Evolutionary conservation across 2,329 filamentous ascomycete species (phyloP).

Genomic region (Verticillium klebahnii): DNA sequence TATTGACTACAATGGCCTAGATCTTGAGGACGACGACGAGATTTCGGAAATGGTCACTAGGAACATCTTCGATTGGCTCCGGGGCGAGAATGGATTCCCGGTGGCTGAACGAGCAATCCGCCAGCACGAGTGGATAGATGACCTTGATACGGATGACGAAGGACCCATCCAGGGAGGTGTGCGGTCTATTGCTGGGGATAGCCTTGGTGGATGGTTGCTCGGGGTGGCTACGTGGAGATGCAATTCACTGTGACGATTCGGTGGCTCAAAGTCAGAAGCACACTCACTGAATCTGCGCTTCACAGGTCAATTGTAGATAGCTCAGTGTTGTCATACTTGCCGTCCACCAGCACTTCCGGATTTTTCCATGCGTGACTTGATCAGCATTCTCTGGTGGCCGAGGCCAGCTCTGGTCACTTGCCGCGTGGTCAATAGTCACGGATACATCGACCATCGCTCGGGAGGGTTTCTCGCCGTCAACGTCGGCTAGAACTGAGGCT

Average conservation of each 20-base stretch:
- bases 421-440: too few relatives aligned
- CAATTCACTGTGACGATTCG: background rate
- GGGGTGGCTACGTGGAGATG: background rate
- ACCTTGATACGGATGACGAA: slow-evolving; percentile 19
- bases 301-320: too few relatives aligned
- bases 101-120: slow-evolving; percentile 21
- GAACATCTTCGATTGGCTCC: slow-evolving; percentile 24
- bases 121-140: slow-evolving; percentile 24
- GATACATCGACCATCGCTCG: too few relatives aligned
- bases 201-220: background rate
- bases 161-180: slow-evolving; percentile 6
- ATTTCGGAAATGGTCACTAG: slow-evolving; percentile 17
- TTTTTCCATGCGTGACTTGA: too few relatives aligned
- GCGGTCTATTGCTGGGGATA: slow-evolving; percentile 4
- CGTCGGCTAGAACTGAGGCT: too few relatives aligned
- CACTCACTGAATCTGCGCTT: too few relatives aligned
- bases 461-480: too few relatives aligned
- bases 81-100: slow-evolving; percentile 20
- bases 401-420: too few relatives aligned
- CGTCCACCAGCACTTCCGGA: too few relatives aligned
- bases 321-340: too few relatives aligned
- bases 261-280: background rate
- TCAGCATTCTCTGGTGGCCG: too few relatives aligned
- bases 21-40: background rate
- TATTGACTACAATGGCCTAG: background rate